Percentiles rank a stretch among this genome's conserved stretches.
phyloP scores from a whole-genome alignment of 2,329 filamentous ascomycete genomes.

The Trichoderma pleuroti region DNA sequence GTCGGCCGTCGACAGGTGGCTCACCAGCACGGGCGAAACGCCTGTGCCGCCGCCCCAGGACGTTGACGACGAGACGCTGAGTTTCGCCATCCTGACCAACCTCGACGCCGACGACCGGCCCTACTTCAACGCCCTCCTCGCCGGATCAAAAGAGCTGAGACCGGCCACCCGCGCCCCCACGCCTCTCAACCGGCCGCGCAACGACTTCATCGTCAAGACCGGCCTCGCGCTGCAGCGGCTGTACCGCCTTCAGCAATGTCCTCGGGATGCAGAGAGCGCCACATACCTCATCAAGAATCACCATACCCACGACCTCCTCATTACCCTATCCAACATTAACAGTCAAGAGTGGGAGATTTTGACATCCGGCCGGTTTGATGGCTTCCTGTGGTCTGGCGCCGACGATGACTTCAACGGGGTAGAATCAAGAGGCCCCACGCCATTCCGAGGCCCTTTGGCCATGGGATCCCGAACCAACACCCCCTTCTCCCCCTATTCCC shows the following conservation, averaged over 20 bases:
- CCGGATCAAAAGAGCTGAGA: constrained; percentile 55
- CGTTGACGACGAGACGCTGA: constrained; percentile 88
- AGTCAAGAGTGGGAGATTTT: constrained; percentile 96
- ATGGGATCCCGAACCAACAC: constrained; percentile 46
- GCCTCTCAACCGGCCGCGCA: constrained; percentile 61
- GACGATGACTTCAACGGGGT: constrained; percentile 54
- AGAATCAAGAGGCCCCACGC: constrained; percentile 55
- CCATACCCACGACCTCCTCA: constrained; percentile 77
- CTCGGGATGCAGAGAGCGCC: constrained; percentile 80
- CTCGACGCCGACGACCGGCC: constrained; percentile 72
- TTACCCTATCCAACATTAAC: constrained; percentile 83
- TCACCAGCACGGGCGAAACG: constrained; percentile 72
- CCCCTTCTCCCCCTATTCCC: constrained; percentile 50
- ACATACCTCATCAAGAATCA: constrained; percentile 83
- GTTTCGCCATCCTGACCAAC: constrained; percentile 90
- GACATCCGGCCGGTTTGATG: constrained; percentile 89
- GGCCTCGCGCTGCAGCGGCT: constrained; percentile 78
- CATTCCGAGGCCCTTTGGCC: constrained; percentile 43
- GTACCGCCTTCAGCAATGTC: constrained; percentile 69
- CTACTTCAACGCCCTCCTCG: constrained; percentile 77
- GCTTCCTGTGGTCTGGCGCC: constrained; percentile 90
- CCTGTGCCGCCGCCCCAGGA: constrained; percentile 76
- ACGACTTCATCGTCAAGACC: constrained; percentile 70
- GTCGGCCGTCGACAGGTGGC: constrained; percentile 86
- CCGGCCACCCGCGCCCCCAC: constrained; percentile 63